Base-by-base conservation (phyloP, 2,329 filamentous ascomycete genomes). In the Colletotrichum liriopes region DNA sequence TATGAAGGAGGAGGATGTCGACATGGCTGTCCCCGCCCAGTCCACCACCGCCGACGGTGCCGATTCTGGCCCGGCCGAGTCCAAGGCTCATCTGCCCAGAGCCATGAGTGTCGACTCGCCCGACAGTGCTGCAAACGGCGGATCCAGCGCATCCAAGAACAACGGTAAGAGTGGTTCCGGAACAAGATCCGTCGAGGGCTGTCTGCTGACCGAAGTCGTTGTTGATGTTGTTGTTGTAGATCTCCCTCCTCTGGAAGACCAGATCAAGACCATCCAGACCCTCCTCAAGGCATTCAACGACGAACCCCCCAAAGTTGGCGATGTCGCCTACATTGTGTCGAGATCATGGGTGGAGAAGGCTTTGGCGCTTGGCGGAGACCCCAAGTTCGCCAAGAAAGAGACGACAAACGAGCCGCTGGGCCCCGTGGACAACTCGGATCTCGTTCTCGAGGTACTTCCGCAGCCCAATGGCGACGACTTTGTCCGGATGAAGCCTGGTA, bases 341-440 rank as follows among this genome's bases (percentile, higher is more conserved):
- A 89, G 88, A 62, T 87, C 87, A 71, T 98, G 96, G 96, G 87
- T 98, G 43, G 87, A 89, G 68, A 89, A 90, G 71, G 94, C 96
- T 3, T 85, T 92, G 71, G 88, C 93, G 32, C 86, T 93, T 67
- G 89, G 89, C 60, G 86, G 88, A 11, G 88, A 90, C n/a, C 81
- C 85, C 20, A 87, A 89, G 69, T 82, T 87, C 63, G 86, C 86
- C 26, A 86, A 87, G 74, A 86, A 87, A 73, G 93, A 93, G 74
- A 83, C 86, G n/a, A 79, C 86, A 14, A 88, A 92, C 70, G 88
- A 90, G 5, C 77, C 84, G 9, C 88, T 96, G 67, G 95, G 95
- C 1, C 93, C 94, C 0, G 89, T 98, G 41, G 94, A 98, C 84
- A 98, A 98, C 79, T 91, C 93, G 0, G 93, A 95, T 78, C 91